These are phyloP conservation scores for Huntiella bhutanensis DNA, from an alignment of 2,329 filamentous ascomycete species.

Conservation along the genomic window DNA sequence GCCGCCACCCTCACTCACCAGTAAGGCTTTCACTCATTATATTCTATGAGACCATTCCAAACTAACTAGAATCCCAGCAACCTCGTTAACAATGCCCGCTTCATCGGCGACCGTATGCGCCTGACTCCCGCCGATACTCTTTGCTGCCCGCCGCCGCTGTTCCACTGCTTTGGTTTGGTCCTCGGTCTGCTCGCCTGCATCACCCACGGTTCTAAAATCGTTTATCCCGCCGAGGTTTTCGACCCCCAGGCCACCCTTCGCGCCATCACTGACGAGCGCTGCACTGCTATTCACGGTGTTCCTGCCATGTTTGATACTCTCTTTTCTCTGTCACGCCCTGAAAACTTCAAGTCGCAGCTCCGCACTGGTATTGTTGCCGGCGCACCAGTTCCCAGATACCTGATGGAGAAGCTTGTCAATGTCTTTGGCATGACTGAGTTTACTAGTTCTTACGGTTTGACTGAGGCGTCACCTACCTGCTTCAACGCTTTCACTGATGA, in stretches of 20 bases:
- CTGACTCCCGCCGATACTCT: constrained; percentile 47
- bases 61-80: constrained; percentile 22
- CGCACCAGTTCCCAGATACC: constrained; percentile 52
- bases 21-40: constrained; percentile 21
- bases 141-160: constrained; percentile 67
- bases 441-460: constrained; percentile 51
- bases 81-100: constrained; percentile 46
- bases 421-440: constrained; percentile 61
- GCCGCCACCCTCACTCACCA: constrained; percentile 58
- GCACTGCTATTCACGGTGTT: constrained; percentile 62
- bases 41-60: neutral
- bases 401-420: constrained; percentile 54
- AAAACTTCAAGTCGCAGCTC: constrained; percentile 30
- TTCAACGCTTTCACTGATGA: constrained; percentile 67
- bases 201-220: constrained; percentile 57
- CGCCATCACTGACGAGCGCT: constrained; percentile 46
- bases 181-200: constrained; percentile 53
- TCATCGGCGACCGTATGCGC: constrained; percentile 57
- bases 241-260: constrained; percentile 45
- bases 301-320: constrained; percentile 68
- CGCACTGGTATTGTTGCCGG: constrained; percentile 66
- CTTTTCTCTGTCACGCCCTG: constrained; percentile 26
- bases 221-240: constrained; percentile 60
- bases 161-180: constrained; percentile 73
- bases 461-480: constrained; percentile 61